Evolutionary conservation across 192 early-diverging fungal genomes (phyloP).

Genomic region (Coemansia guatemalensis): DNA sequence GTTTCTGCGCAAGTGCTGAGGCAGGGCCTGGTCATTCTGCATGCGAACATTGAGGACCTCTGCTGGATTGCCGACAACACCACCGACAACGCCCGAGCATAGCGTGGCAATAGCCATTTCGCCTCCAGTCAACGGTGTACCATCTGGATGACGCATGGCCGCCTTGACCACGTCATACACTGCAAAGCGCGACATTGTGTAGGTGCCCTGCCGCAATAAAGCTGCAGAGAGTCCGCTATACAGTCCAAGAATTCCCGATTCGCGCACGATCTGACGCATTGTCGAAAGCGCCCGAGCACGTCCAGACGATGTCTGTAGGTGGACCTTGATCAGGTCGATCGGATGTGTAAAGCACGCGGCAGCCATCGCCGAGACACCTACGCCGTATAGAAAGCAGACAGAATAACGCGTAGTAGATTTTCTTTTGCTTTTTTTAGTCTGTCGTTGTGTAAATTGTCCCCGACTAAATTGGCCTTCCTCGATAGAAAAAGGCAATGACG

Average conservation of each 20-base stretch:
- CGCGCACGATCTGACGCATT: constrained; percentile 66
- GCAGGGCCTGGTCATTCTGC: constrained; percentile 76
- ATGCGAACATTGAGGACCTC: constrained; percentile 82
- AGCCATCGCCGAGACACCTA: constrained; percentile 52
- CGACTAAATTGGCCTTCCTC: not conserved
- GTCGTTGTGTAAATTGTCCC: not conserved
- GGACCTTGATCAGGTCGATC: constrained; percentile 87
- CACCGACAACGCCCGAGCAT: constrained; percentile 56
- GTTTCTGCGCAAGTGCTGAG: constrained; percentile 60
- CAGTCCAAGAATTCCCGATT: constrained; percentile 78
- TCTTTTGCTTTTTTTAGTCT: not conserved
- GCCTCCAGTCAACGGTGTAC: constrained; percentile 5
- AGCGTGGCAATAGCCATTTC: constrained; percentile 27
- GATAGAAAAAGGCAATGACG: not conserved
- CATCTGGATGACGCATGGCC: constrained; percentile 11
- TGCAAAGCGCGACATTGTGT: constrained; percentile 78
- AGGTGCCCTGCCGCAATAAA: constrained; percentile 73
- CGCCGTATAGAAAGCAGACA: not conserved
- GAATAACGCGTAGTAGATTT: not conserved
- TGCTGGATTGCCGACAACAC: constrained; percentile 71
- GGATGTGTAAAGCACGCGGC: constrained; percentile 71
- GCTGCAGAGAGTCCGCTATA: constrained; percentile 77
- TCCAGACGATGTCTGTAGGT: constrained; percentile 72
- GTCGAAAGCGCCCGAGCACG: constrained; percentile 47
- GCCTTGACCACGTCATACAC: constrained; percentile 62